Percentiles rank a stretch among this genome's conserved stretches.
Evolutionary conservation across 2,329 filamentous ascomycete genomes (phyloP).

Genomic region (Thielaviopsis musarum): DNA sequence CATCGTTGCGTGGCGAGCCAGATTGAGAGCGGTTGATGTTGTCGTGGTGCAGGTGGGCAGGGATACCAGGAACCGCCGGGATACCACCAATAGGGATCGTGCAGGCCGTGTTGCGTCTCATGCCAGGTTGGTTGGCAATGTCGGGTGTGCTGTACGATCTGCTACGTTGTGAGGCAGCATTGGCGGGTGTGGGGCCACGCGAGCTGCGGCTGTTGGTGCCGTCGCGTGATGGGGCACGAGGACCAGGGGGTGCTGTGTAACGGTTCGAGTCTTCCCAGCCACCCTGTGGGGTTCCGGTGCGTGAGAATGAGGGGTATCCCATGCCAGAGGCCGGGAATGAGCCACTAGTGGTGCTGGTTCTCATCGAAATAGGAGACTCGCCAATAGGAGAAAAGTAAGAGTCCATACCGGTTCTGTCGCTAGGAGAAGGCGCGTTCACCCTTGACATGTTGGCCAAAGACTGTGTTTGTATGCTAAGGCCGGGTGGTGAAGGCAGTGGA

Average conservation of each 20-base stretch:
- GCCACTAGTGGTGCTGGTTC: slow-evolving; percentile 58
- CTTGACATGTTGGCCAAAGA: slow-evolving; percentile 13
- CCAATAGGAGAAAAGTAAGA: slow-evolving; percentile 86
- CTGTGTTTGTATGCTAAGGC: slow-evolving; percentile 54
- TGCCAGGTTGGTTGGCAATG: slow-evolving; percentile 52
- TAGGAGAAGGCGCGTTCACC: slow-evolving; percentile 29
- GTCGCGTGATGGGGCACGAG: slow-evolving; percentile 64
- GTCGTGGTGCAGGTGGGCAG: slow-evolving; percentile 47
- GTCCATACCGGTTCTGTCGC: slow-evolving; percentile 46
- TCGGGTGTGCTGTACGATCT: slow-evolving; percentile 92
- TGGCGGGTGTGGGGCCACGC: slow-evolving; percentile 49
- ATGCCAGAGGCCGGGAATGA: slow-evolving; percentile 40
- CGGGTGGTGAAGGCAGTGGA: slow-evolving; percentile 40
- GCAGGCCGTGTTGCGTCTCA: slow-evolving; percentile 29
- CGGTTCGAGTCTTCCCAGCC: slow-evolving; percentile 58
- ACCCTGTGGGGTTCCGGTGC: slow-evolving; percentile 51
- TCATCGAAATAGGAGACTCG: slow-evolving; percentile 62
- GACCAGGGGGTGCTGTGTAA: slow-evolving; percentile 78
- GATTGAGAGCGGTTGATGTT: slow-evolving; percentile 62
- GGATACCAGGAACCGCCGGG: slow-evolving; percentile 61
- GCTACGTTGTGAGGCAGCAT: slow-evolving; percentile 58
- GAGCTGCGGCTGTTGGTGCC: slow-evolving; percentile 33
- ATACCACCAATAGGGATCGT: slow-evolving; percentile 39
- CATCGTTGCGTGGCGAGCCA: slow-evolving; percentile 55
- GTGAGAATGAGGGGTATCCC: slow-evolving; percentile 48